phyloP scores from a whole-genome alignment of 768 basidiomycete genomes.

The Lactifluus echinatus region DNA sequence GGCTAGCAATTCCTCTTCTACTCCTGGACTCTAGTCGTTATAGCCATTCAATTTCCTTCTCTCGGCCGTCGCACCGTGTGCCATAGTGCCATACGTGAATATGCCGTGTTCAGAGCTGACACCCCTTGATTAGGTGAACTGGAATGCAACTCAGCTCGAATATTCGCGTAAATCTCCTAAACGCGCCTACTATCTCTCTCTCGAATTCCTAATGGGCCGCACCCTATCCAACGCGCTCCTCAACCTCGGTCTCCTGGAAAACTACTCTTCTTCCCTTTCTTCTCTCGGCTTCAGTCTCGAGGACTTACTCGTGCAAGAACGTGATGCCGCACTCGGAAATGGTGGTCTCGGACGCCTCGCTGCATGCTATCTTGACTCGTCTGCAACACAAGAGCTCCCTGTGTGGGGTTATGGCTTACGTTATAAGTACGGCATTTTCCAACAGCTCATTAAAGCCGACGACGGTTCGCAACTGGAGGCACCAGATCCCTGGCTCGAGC shows the following conservation, averaged over 20 bases:
- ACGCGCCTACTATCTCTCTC: slow-evolving; percentile 89
- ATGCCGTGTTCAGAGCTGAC: neutral
- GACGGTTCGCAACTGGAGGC: slow-evolving; percentile 76
- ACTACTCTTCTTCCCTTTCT: slow-evolving; percentile 57
- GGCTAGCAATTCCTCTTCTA: neutral
- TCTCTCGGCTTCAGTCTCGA: slow-evolving; percentile 87
- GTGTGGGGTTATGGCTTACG: slow-evolving; percentile 93
- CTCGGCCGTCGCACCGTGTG: neutral
- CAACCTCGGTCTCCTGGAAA: slow-evolving; percentile 76
- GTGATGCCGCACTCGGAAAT: slow-evolving; percentile 92
- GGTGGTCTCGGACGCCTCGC: slow-evolving; percentile 94
- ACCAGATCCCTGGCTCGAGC: slow-evolving; percentile 87
- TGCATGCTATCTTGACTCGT: slow-evolving; percentile 95
- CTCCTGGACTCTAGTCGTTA: neutral
- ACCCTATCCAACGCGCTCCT: slow-evolving; percentile 76
- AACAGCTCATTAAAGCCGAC: slow-evolving; percentile 78
- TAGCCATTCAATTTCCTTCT: neutral
- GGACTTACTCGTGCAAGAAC: slow-evolving; percentile 79
- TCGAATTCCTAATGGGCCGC: slow-evolving; percentile 86
- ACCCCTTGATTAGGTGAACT: slow-evolving; percentile 48
- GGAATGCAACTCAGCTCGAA: slow-evolving; percentile 74
- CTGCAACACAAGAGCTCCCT: slow-evolving; percentile 82
- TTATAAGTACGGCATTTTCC: slow-evolving; percentile 95
- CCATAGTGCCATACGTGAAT: neutral
- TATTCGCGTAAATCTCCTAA: slow-evolving; percentile 80